A percentile compares a stretch with the other conserved stretches of the same genome.
Conservation (phyloP, 2,329 filamentous ascomycete genomes). For the Ophioceras dolichostomum region DNA sequence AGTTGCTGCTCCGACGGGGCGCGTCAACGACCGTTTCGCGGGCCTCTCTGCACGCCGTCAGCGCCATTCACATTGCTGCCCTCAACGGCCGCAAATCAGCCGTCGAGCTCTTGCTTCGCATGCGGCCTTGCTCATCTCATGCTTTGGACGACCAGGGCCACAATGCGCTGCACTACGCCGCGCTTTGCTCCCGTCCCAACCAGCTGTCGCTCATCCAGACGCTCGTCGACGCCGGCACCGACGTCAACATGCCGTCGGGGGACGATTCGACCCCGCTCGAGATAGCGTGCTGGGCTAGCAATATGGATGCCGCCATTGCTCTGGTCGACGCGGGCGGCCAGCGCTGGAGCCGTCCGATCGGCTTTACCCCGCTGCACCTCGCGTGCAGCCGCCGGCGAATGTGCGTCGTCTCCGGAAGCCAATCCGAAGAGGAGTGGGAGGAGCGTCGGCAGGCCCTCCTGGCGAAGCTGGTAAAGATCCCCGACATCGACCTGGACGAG, state of each 20-base stretch:
- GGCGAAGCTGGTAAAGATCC: neutral
- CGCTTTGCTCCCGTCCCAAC: neutral
- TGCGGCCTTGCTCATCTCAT: neutral
- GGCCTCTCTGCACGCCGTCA: neutral
- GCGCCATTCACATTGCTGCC: neutral
- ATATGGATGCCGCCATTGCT: neutral
- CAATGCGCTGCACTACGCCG: conserved; percentile 1
- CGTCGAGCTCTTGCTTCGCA: neutral
- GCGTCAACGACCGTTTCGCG: neutral
- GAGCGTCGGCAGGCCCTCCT: conserved; percentile 1
- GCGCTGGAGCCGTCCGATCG: neutral
- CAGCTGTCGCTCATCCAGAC: neutral
- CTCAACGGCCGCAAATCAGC: neutral
- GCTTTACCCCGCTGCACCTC: neutral
- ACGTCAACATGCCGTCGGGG: neutral
- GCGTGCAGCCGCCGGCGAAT: neutral
- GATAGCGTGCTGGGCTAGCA: neutral
- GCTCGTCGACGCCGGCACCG: neutral
- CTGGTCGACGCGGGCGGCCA: conserved; percentile 1
- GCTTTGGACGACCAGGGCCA: neutral
- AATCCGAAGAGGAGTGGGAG: neutral
- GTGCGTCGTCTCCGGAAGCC: neutral
- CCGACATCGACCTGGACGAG: neutral
- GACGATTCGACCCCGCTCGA: neutral
- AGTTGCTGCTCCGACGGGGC: conserved; percentile 1